phyloP scores from a whole-genome alignment of 495 filamentous ascomycete genomes.

The Penicillium malachiteum region DNA sequence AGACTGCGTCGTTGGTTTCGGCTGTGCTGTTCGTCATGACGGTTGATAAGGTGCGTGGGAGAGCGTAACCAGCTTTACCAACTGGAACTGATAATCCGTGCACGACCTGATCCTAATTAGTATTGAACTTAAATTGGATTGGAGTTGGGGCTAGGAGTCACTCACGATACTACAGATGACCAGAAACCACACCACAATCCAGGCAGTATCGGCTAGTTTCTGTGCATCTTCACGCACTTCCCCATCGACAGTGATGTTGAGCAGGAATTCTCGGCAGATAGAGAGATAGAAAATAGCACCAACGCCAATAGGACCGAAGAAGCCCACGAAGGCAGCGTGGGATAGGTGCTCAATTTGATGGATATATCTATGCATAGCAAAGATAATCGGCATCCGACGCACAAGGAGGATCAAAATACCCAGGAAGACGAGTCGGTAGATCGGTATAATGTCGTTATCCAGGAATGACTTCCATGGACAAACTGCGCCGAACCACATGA shows the following conservation, averaged over 20 bases:
- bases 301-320: slow-evolving; percentile 95
- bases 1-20: slow-evolving; percentile 28
- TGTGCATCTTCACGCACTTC: slow-evolving; percentile 64
- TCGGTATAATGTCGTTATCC: slow-evolving; percentile 66
- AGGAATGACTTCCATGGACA: slow-evolving; percentile 77
- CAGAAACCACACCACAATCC: slow-evolving; percentile 82
- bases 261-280: slow-evolving; percentile 66
- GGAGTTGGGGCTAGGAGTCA: slow-evolving; percentile 10
- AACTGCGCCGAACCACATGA: slow-evolving; percentile 89
- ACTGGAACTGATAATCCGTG: slow-evolving; percentile 84
- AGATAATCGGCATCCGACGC: slow-evolving; percentile 74
- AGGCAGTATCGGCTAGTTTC: slow-evolving; percentile 60
- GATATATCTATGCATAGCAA: slow-evolving; percentile 71
- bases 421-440: slow-evolving; percentile 73
- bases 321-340: slow-evolving; percentile 82
- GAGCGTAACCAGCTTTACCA: slow-evolving; percentile 76
- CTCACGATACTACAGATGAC: slow-evolving; percentile 83
- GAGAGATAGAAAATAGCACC: slow-evolving; percentile 90
- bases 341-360: slow-evolving; percentile 72
- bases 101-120: slow-evolving; percentile 56
- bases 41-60: slow-evolving; percentile 73
- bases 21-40: slow-evolving; percentile 44
- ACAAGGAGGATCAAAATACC: slow-evolving; percentile 80
- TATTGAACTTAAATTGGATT: no score
- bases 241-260: slow-evolving; percentile 54